Conservation (phyloP, 2,329 filamentous ascomycete genomes). For the Parastagonospora avenae region DNA sequence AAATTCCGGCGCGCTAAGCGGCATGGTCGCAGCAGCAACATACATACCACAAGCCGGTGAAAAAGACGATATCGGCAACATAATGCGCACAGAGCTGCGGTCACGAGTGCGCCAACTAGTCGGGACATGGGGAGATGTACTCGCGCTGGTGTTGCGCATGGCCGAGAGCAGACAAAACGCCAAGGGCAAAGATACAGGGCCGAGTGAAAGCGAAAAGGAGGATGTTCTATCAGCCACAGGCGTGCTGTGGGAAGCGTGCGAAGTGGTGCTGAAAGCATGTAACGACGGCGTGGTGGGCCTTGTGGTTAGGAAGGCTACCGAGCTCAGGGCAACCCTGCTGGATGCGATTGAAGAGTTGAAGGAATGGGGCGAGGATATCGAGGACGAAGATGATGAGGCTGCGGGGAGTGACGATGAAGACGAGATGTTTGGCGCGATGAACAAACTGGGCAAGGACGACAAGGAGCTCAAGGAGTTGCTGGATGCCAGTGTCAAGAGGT, state of each 20-base stretch:
- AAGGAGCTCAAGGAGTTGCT: conserved; percentile 70
- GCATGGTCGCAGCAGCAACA: conserved; percentile 64
- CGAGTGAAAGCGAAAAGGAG: conserved; percentile 37
- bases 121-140: conserved; percentile 64
- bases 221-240: conserved; percentile 69
- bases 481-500: conserved; percentile 65
- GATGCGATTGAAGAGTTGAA: conserved; percentile 86
- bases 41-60: conserved; percentile 18
- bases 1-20: conserved; percentile 74
- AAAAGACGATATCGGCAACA: conserved; percentile 32
- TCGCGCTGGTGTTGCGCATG: conserved; percentile 65
- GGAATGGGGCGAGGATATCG: conserved; percentile 80
- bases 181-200: conserved; percentile 21
- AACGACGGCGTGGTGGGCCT: conserved; percentile 71
- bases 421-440: conserved; percentile 67
- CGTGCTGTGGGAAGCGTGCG: conserved; percentile 82
- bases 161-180: conserved; percentile 56
- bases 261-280: conserved; percentile 69
- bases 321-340: conserved; percentile 75
- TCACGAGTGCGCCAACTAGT: conserved; percentile 65
- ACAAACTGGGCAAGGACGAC: conserved; percentile 64
- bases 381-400: conserved; percentile 58
- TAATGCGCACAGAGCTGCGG: conserved; percentile 68
- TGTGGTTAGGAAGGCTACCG: conserved; percentile 71
- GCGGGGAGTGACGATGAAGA: conserved; percentile 59